Base-by-base conservation (phyloP, 192 early-diverging fungal species). In the Rhizoclosmatium sp. region DNA sequence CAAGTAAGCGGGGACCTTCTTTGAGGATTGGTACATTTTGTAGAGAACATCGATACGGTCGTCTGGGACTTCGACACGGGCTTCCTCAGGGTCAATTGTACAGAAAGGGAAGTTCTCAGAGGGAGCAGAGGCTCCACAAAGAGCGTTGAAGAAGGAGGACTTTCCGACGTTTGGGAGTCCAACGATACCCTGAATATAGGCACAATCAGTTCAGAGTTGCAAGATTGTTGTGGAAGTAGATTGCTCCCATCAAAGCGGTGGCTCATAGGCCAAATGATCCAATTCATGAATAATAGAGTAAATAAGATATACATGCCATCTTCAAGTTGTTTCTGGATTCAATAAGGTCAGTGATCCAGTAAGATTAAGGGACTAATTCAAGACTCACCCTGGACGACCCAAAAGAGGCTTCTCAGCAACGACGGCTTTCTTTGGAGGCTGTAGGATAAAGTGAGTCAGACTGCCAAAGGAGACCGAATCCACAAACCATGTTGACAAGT, bases 91-190 rank as follows among this genome's bases (percentile, higher is more conserved):
- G 79, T 98, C 96, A 83, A 89, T 88, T 9, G 81, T 86, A 59
- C 95, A 97, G 91, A 99, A 99, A 71, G 98, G 98, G 83, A 95
- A 98, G 90, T 98, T 99, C 81, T 75, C 72, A 44, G 96, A 82
- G 58, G 84, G 82, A 49, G 83, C 84, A 31, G 81, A 45, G 40
- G 73, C 71, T 54, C 82, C 78, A 12, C 84, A 82, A 2, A 87
- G 75, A 31, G 85, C 81, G 78, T 88, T 92, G 81, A 86, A 85
- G 71, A 87, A 80, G 41, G 82, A 80, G 5, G 65, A 84, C 81
- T 87, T 93, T 79, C 92, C 97, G 31, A 97, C 94, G 77, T 97
- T 97, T 78, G 95, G 96, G 68, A 98, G 86, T 64, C 95, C 96
- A 39, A 97, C 95, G 54, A 98, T 95, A 79, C 96, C 95, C 78